Percentiles rank a stretch among this genome's conserved stretches.
Conservation (phyloP, 2,329 filamentous ascomycete species). For the Aspergillus sp. region DNA sequence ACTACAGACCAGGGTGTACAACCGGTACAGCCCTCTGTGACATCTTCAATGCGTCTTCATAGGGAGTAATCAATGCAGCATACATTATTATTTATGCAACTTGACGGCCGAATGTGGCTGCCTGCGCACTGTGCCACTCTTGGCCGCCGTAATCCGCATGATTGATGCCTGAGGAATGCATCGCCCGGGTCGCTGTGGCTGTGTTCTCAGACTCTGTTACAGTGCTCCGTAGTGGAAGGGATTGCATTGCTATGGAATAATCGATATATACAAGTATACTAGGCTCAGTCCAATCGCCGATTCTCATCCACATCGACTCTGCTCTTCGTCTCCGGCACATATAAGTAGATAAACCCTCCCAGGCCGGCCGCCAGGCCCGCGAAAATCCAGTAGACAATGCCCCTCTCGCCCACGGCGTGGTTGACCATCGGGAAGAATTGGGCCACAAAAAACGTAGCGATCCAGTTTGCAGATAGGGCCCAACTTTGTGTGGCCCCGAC, state of each 20-base stretch:
- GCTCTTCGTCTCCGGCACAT: conserved; percentile 80
- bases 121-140: neutral
- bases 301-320: conserved; percentile 70
- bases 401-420: conserved; percentile 63
- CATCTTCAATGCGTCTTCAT: too few species aligned
- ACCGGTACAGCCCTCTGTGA: too few species aligned
- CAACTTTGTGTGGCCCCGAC: conserved; percentile 88
- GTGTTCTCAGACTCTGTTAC: neutral
- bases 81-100: neutral
- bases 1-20: too few species aligned
- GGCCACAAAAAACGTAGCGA: conserved; percentile 83
- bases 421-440: conserved; percentile 92
- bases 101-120: neutral
- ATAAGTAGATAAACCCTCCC: conserved; percentile 61
- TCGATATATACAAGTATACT: too few species aligned
- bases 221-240: too few species aligned
- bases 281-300: conserved; percentile 25
- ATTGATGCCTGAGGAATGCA: neutral
- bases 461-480: conserved; percentile 78
- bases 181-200: neutral
- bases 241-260: too few species aligned
- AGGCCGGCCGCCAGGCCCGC: conserved; percentile 62
- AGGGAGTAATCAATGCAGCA: too few species aligned
- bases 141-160: neutral
- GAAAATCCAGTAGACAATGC: conserved; percentile 90